Evolutionary conservation across 2,329 filamentous ascomycete species (phyloP), one percentile per base, ranked within the genome.

Genomic region (Penicillium sp.): DNA sequence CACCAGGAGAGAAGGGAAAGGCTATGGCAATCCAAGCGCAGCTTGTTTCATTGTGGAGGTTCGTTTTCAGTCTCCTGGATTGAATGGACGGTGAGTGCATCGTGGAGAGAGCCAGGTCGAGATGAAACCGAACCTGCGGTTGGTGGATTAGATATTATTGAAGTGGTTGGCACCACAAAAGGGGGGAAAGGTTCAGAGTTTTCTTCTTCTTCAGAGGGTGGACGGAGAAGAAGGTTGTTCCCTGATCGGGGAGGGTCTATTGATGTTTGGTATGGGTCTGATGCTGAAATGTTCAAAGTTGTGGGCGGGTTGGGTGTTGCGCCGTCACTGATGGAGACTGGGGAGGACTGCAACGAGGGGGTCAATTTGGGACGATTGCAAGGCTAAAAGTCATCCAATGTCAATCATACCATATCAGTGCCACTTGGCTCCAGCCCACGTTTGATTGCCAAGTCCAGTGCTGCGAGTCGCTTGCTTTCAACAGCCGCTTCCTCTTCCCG

Each of bases 401-500:
- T 26, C 18, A 18, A 38, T 46, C 55, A 47, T 62, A 72, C 70
- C 61, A 60, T 56, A 42, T 62, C 41, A 34, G 41, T 46, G 32
- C 57, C 56, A 24, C 53, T 48, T 11, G 55, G 55, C 42, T 61
- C 55, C 12, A 84, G 61, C 1, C 82, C 82, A 27, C 77, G 73
- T 49, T 74, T 73, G 9, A 75, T 56, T 8, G 82, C 82, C 18
- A 84, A 61, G 39, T 73, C 70, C 32, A 75, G 73, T 3, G 82
- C 82, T 39, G 77, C 77, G 34, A 73, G 67, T 33, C 82, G 70
- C 57, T 75, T 80, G 42, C 72, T 69, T 47, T 75, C 67, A 26
- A 84, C 68, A 34, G 75, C 73, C 3, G 66, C 65, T 59, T 85
- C 82, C 60, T 85, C 80, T 59, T 82, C 70, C 32, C 68, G 56